Conservation (phyloP, 768 basidiomycete genomes). For the Tubosaeta sp. region DNA sequence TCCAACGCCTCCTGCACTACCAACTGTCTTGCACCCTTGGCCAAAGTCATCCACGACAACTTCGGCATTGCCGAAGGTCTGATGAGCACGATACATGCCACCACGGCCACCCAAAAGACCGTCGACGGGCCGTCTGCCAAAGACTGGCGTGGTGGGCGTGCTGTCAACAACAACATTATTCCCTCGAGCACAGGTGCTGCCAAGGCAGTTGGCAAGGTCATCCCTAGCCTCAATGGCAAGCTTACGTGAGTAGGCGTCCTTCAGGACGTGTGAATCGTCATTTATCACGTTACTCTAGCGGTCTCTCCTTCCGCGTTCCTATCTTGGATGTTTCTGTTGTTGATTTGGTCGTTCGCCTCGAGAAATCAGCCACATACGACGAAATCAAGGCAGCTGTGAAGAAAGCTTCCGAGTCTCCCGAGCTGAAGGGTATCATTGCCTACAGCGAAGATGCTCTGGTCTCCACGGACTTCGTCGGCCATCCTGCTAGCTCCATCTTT, state of each 20-base stretch:
- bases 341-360: slow-evolving; percentile 90
- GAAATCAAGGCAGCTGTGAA: slow-evolving; percentile 86
- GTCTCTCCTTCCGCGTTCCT: slow-evolving; percentile 96
- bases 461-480: slow-evolving; percentile 88
- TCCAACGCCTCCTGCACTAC: slow-evolving; percentile 99
- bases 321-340: slow-evolving; percentile 96
- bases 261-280: background rate
- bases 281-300: slow-evolving; percentile 38
- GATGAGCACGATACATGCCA: slow-evolving; percentile 98
- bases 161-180: slow-evolving; percentile 97
- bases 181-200: slow-evolving; percentile 98
- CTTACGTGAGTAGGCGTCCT: slow-evolving; percentile 67
- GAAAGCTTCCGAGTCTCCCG: slow-evolving; percentile 62
- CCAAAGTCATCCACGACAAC: slow-evolving; percentile 97
- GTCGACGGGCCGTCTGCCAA: slow-evolving; percentile 93
- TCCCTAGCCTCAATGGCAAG: slow-evolving; percentile 94
- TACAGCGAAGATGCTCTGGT: slow-evolving; percentile 95
- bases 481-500: slow-evolving; percentile 81
- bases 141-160: slow-evolving; percentile 97
- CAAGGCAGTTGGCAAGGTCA: slow-evolving; percentile 99
- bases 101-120: slow-evolving; percentile 94
- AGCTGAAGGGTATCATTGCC: slow-evolving; percentile 67
- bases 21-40: slow-evolving; percentile 99
- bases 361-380: slow-evolving; percentile 82
- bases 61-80: slow-evolving; percentile 95